phyloP scores from a whole-genome alignment of 768 basidiomycete genomes.

The Amanita polypyramis region DNA sequence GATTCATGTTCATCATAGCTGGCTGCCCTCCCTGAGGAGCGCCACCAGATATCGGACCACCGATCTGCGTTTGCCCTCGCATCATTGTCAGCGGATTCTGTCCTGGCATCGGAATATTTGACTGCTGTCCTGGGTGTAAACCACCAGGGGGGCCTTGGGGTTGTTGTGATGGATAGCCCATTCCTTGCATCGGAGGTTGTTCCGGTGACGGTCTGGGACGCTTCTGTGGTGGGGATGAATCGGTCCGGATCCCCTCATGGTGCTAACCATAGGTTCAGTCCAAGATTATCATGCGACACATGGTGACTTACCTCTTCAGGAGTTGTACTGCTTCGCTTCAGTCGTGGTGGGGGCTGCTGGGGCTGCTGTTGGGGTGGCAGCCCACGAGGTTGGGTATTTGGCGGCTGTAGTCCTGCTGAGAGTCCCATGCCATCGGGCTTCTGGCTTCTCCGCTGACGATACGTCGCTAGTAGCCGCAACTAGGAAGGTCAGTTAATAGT shows the following conservation, averaged over 20 bases:
- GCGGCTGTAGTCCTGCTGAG: constrained; percentile 1
- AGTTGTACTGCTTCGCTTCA: constrained; percentile 8
- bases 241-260: constrained; percentile 5
- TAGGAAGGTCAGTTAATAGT: not conserved
- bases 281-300: not conserved
- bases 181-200: constrained; percentile 4
- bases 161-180: not conserved
- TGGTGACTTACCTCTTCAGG: constrained; percentile 6
- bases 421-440: constrained; percentile 4
- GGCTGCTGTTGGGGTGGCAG: constrained; percentile 1
- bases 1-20: constrained; percentile 2
- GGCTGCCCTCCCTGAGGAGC: constrained; percentile 4
- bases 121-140: constrained; percentile 2
- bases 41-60: not conserved
- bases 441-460: not conserved
- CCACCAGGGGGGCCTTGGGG: constrained; percentile 5
- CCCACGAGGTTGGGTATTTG: constrained; percentile 3
- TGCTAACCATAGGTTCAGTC: not conserved
- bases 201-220: constrained; percentile 6
- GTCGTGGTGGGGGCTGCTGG: constrained; percentile 1
- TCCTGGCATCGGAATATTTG: constrained; percentile 4
- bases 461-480: not conserved
- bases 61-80: not conserved
- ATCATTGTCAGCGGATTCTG: constrained; percentile 6
- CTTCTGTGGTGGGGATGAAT: constrained; percentile 10